A percentile compares a stretch with the other conserved stretches of the same genome.
Conservation (phyloP, 768 basidiomycete species). For the Boletus sensibilis region DNA sequence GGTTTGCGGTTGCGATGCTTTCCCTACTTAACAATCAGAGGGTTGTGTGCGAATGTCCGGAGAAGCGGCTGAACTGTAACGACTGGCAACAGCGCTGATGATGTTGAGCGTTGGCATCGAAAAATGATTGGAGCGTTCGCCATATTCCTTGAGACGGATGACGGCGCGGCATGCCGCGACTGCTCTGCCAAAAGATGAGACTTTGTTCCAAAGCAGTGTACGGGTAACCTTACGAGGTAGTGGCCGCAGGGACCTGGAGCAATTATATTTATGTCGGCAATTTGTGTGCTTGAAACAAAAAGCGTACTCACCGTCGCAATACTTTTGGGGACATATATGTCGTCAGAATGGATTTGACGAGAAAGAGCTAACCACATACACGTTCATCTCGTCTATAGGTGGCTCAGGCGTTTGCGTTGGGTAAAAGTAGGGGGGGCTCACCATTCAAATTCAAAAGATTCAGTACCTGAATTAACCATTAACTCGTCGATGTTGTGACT, state of each 20-base stretch:
- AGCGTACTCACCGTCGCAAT: conserved; percentile 24
- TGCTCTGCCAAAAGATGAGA: conserved; percentile 19
- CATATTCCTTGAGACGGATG: conserved; percentile 61
- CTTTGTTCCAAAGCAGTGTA: not conserved
- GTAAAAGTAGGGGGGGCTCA: conserved; percentile 5
- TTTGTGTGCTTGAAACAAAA: not conserved
- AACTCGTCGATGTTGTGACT: not conserved
- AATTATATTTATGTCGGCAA: not conserved
- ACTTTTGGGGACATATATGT: conserved; percentile 1
- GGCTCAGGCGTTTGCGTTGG: not conserved
- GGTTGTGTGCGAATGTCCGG: not conserved
- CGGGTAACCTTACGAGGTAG: conserved; percentile 50
- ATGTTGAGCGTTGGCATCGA: conserved; percentile 24
- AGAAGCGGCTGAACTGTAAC: conserved; percentile 15
- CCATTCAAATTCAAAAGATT: conserved; percentile 28
- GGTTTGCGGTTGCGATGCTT: conserved; percentile 7
- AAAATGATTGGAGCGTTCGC: conserved; percentile 21
- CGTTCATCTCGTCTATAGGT: conserved; percentile 26
- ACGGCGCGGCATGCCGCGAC: conserved; percentile 63
- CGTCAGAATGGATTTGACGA: conserved; percentile 2
- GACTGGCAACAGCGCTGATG: conserved; percentile 18
- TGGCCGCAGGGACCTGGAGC: conserved; percentile 60
- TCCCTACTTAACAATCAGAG: conserved; percentile 14
- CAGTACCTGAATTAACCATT: conserved; percentile 18
- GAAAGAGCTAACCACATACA: conserved; percentile 11